Evolutionary conservation across 2,329 filamentous ascomycete genomes (phyloP), one percentile per base, ranked within the genome.

Genomic region (Fusarium burgessii): DNA sequence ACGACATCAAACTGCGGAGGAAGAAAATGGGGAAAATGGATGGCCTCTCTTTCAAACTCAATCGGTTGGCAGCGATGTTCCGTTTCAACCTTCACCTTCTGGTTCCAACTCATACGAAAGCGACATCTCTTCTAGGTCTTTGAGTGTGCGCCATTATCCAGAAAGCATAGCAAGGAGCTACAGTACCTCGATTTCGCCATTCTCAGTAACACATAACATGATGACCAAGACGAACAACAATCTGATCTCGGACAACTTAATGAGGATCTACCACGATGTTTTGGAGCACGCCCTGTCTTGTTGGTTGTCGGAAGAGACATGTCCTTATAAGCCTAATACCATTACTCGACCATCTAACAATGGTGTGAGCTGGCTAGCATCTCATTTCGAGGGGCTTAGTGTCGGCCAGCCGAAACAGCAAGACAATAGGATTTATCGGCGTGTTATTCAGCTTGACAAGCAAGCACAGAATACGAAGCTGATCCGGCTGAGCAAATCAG

Each of bases 251-350:
- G 75, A 77, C 20, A 77, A 76, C 25, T 40, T 76, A 8, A 76
- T 76, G 74, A 66, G 74, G 46, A 83, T 88, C 36, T 88, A 88
- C 72, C 86, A 87, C 68, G 85, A 88, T 66, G 86, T 85, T 33
- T 80, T 87, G 68, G 86, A 88, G 68, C 84, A 86, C 70, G 85
- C 83, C 15, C 76, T 88, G 10, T 84, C 85, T 3, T 88, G 86
- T 72, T 88, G 86, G 86, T 70, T 87, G 20, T 86, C 85, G 0
- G 86, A 87, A 65, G 80, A 82, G 49, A 87, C 84, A 5, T 88
- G 86, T 58, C 86, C 86, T 1, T 87, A 87, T 70, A 72, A 76
- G 15, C 76, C 76, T 4, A 67, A 66, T 33, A 66, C 70, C 5
- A 65, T 75, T 27, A 60, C 60, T 29, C 58, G 61, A 8, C 59